These are phyloP conservation scores for Lathyrus aphaca DNA, from an alignment of 306 rosid species.

Conservation along the genomic window DNA sequence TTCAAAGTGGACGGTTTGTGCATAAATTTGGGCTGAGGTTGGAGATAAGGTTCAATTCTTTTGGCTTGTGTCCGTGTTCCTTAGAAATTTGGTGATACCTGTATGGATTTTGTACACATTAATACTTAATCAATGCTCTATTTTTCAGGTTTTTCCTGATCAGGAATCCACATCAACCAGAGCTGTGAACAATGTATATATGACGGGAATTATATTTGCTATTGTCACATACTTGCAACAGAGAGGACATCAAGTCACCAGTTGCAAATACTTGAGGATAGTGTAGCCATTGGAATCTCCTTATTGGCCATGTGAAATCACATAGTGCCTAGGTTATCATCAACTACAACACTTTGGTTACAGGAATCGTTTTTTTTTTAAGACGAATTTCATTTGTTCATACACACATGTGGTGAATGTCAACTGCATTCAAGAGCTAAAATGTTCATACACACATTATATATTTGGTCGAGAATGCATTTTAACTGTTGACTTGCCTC, in stretches of 20 bases:
- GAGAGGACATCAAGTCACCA: not conserved
- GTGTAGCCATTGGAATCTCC: slow-evolving; percentile 21
- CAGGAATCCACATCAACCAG: slow-evolving; percentile 19
- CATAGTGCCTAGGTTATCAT: slow-evolving; percentile 3
- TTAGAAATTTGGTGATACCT: slow-evolving; percentile 18
- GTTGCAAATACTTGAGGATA: slow-evolving; percentile 8
- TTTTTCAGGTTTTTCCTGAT: slow-evolving; percentile 37
- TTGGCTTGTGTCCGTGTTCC: not conserved
- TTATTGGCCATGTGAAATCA: slow-evolving; percentile 5
- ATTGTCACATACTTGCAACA: slow-evolving; percentile 16
- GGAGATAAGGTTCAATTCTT: slow-evolving; percentile 46
- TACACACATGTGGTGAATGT: slow-evolving; percentile 3
- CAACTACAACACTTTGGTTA: not conserved
- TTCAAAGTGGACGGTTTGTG: slow-evolving; percentile 39
- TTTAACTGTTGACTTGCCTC: not conserved
- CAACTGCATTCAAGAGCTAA: slow-evolving; percentile 18
- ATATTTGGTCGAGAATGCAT: not conserved
- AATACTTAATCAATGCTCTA: slow-evolving; percentile 13
- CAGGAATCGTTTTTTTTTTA: not conserved
- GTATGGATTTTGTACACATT: slow-evolving; percentile 9
- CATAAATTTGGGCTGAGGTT: slow-evolving; percentile 38
- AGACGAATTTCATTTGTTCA: not conserved
- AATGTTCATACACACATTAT: not conserved
- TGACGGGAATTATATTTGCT: slow-evolving; percentile 13
- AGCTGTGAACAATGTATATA: not conserved